phyloP scores from a whole-genome alignment of 1,284 basidiomycete genomes.

The Naganishia sp. region DNA sequence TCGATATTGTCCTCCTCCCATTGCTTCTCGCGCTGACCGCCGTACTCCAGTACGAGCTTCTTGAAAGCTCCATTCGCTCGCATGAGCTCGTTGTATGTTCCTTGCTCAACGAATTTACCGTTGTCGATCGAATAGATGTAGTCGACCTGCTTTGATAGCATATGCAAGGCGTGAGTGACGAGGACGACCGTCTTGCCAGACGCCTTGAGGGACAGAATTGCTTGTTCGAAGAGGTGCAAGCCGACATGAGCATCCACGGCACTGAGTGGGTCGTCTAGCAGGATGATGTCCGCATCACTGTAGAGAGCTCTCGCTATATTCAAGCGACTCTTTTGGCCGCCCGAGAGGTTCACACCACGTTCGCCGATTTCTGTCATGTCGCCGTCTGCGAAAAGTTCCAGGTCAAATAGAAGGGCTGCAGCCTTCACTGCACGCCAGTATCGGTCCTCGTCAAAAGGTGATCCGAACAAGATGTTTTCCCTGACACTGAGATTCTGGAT shows the following conservation, averaged over 20 bases:
- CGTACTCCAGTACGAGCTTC: slow-evolving; percentile 66
- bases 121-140: slow-evolving; percentile 33
- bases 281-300: slow-evolving; percentile 56
- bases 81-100: slow-evolving; percentile 57
- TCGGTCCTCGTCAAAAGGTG: slow-evolving; percentile 36
- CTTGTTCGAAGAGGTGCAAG: slow-evolving; percentile 57
- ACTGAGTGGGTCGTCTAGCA: slow-evolving; percentile 67
- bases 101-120: slow-evolving; percentile 40
- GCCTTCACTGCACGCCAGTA: slow-evolving; percentile 40
- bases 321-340: slow-evolving; percentile 65
- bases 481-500: slow-evolving; percentile 68
- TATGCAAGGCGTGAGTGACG: slow-evolving; percentile 67
- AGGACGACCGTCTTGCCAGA: slow-evolving; percentile 68
- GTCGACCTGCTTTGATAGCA: slow-evolving; percentile 63
- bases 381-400: slow-evolving; percentile 40
- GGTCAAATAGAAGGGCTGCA: slow-evolving; percentile 40
- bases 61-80: slow-evolving; percentile 64
- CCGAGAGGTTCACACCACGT: slow-evolving; percentile 45
- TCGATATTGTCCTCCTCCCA: slow-evolving; percentile 56
- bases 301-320: slow-evolving; percentile 76
- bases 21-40: slow-evolving; percentile 56
- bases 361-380: slow-evolving; percentile 66
- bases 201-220: slow-evolving; percentile 58
- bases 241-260: slow-evolving; percentile 64
- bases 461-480: slow-evolving; percentile 52